Evolutionary conservation across 2,329 filamentous ascomycete species (phyloP), one percentile per base, ranked within the genome.

Genomic region (Dothideomycetidae sp.): DNA sequence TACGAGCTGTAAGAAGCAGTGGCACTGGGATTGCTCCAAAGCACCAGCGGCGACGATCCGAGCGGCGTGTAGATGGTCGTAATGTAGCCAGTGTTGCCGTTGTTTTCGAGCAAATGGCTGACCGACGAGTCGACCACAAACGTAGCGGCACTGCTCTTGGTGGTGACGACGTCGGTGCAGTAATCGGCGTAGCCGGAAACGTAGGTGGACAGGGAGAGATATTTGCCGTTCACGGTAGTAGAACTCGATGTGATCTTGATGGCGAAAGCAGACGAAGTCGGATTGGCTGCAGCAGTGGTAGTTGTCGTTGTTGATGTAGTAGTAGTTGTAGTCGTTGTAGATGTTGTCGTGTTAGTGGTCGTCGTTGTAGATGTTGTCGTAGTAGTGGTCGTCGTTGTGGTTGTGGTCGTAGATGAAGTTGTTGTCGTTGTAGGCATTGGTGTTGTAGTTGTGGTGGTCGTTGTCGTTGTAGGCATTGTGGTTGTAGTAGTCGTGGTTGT

Each of bases 201-300:
- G 13, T 29, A 36, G 11, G 19, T 29, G n/a, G 10, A 9, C 2
- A 36, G 23, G 5, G 5, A 17, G 19, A 36, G 10, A 19, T 16
- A 36, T 16, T 36, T 36, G 21, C 13, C 13, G 12, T 36, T 36
- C 10, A 29, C 14, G 13, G 5, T 17, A 7, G 33, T 26, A n/a
- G 16, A n/a, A 29, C 21, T 16, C 11, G 33, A 29, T 14, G 11
- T 10, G 5, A 36, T 15, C 10, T 36, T 21, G 10, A 36, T 28
- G 10, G 33, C 33, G 12, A 36, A 36, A 11, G 33, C 21, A 13
- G n/a, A n/a, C 3, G n/a, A n/a, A 5, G 30, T 32, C 10, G 30
- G 13, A 11, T n/a, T 10, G 4, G 14, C n/a, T 3, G 33, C 28
- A 17, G 33, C 29, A 4, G 33, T 26, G 3, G 33, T 36, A 15